phyloP scores from a whole-genome alignment of 257 asterid species.

The Fraxinus americana region DNA sequence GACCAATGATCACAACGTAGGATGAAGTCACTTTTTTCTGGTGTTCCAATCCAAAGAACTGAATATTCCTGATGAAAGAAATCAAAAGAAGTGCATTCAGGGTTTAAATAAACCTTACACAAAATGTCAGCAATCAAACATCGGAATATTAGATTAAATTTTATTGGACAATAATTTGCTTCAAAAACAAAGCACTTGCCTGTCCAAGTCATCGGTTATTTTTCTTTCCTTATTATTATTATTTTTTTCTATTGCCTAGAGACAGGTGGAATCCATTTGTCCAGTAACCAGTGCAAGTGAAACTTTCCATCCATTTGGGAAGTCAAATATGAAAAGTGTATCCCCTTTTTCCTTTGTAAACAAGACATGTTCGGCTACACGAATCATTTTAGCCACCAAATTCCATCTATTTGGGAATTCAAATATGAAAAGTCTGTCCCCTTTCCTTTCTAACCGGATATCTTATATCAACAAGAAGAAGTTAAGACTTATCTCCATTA shows the following conservation, averaged over 20 bases:
- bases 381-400: too few species aligned
- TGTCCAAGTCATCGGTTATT: too few species aligned
- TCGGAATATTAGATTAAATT: neutral
- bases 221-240: too few species aligned
- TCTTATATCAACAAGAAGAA: neutral
- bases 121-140: conserved; percentile 7
- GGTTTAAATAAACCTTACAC: conserved; percentile 6
- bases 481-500: neutral
- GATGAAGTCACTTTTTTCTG: conserved; percentile 79
- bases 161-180: neutral
- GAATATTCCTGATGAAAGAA: conserved; percentile 67
- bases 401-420: neutral
- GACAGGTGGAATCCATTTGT: neutral
- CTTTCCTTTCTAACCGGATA: too few species aligned
- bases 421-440: neutral
- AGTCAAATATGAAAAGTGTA: neutral
- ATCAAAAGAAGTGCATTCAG: neutral
- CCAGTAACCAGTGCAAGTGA: neutral
- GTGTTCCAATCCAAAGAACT: conserved; percentile 84
- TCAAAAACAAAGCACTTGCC: too few species aligned
- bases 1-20: conserved; percentile 92
- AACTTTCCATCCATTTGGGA: neutral
- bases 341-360: neutral
- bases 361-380: too few species aligned
- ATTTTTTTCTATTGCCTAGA: too few species aligned